Evolutionary conservation across 2,329 filamentous ascomycete species (phyloP), one percentile per base, ranked within the genome.

Genomic region (Lasiodiplodia theobromae): DNA sequence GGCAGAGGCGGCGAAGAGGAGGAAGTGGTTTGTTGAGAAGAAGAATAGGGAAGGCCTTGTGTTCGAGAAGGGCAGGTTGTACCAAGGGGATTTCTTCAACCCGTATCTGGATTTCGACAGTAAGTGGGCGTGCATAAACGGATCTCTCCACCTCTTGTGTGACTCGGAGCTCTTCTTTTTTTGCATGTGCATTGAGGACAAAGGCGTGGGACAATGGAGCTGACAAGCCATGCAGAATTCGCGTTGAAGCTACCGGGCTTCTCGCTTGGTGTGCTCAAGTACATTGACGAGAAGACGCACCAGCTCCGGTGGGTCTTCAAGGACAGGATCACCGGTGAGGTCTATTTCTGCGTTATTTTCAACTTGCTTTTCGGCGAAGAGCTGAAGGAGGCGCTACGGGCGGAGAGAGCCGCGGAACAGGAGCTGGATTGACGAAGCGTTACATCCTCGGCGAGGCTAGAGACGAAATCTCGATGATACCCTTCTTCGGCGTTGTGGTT

Each of bases 11-110:
- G 79, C 80, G 56, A 83, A 83, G 72, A 73, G 83, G n/a, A 74
- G 82, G 12, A 85, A 84, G 70, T 74, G 77, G 71, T 84, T 83
- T 69, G 73, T 81, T 12, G 62, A 69, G 21, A 10, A 31, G 44
- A 25, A 47, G 18, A 58, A 31, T 21, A 68, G 51, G 44, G 73
- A 79, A 37, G 60, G 69, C 0, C 81, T 83, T 58, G 75, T 76
- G 0, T 84, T 84, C 58, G 81, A 84, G 68, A 78, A 80, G 67
- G 82, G 79, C 0, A 68, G 83, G 23, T 66, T 80, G 66, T 84
- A 85, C 67, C 77, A 82, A 49, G 81, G 74, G 0, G 83, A 85
- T 67, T 84, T 85, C 69, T 83, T 81, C 75, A 85, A 85, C 66
- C 81, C 81, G 25, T 83, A 84, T 72, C 72, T 85, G 5, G 82